Conservation (phyloP, 2,329 filamentous ascomycete species). For the Cytospora schulzeri region DNA sequence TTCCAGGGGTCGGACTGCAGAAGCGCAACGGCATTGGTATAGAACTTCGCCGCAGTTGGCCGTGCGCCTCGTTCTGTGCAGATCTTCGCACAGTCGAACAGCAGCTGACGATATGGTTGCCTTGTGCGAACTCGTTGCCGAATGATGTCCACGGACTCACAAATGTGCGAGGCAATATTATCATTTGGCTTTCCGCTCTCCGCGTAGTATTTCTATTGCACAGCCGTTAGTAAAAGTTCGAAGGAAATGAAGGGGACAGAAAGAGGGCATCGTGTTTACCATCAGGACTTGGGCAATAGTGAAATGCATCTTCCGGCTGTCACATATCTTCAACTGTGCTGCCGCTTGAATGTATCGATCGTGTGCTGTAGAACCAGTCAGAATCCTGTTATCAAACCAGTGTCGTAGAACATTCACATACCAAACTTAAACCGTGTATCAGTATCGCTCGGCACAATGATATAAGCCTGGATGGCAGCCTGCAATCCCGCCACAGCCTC, state of each 20-base stretch:
- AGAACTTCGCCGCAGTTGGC: conserved; percentile 81
- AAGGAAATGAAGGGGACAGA: too few relatives aligned
- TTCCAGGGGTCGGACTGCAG: conserved; percentile 81
- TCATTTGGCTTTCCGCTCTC: conserved; percentile 67
- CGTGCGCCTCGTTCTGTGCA: conserved; percentile 82
- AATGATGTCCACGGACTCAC: conserved; percentile 75
- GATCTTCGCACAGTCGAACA: conserved; percentile 77
- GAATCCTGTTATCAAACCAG: not conserved
- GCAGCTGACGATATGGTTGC: conserved; percentile 69
- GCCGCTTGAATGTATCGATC: conserved; percentile 84
- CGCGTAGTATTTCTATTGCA: conserved; percentile 58
- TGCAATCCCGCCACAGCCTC: conserved; percentile 81
- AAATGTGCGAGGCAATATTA: conserved; percentile 78
- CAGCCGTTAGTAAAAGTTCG: not conserved
- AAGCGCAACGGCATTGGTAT: conserved; percentile 73
- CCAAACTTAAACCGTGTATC: conserved; percentile 84
- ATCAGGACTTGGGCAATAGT: conserved; percentile 81
- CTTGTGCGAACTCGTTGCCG: conserved; percentile 63
- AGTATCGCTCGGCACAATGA: conserved; percentile 78
- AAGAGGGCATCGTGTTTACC: conserved; percentile 20
- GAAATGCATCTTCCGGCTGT: conserved; percentile 83
- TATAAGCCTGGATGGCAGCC: conserved; percentile 75
- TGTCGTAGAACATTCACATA: not conserved
- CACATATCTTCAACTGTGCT: conserved; percentile 67
- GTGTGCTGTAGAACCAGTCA: conserved; percentile 53